Evolutionary conservation across 257 asterid genomes (phyloP).

Genomic region (Ballota nigra): DNA sequence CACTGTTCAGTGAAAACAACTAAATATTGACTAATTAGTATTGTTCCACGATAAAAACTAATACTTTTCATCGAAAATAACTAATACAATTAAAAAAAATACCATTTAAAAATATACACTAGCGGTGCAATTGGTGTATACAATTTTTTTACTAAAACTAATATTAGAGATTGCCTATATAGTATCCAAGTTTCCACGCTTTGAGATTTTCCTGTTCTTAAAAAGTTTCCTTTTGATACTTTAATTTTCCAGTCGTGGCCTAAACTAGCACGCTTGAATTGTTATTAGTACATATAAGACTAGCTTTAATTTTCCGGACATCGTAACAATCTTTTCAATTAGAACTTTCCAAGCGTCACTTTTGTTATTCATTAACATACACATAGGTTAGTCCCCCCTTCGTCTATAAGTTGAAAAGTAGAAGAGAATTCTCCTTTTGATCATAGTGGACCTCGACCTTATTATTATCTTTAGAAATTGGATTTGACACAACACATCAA

Average conservation of each 20-base stretch:
- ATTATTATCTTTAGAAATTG: constrained; percentile 8
- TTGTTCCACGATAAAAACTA: too few species aligned
- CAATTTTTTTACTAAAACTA: too few species aligned
- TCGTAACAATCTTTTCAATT: constrained; percentile 27
- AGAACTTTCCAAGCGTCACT: constrained; percentile 31
- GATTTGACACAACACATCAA: constrained; percentile 7
- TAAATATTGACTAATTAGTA: too few species aligned
- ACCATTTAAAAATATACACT: too few species aligned
- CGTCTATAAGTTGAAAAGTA: constrained; percentile 11
- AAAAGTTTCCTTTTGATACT: constrained; percentile 10
- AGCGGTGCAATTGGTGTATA: too few species aligned
- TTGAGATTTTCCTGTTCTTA: background rate
- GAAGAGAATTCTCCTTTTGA: constrained; percentile 20
- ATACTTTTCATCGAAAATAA: too few species aligned
- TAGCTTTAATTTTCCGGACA: constrained; percentile 1
- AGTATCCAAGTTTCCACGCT: too few species aligned
- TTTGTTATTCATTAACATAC: background rate
- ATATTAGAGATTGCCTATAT: too few species aligned
- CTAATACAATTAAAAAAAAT: too few species aligned
- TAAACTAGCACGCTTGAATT: constrained; percentile 32
- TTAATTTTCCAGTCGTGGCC: constrained; percentile 19
- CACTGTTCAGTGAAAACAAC: too few species aligned
- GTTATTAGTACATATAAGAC: constrained; percentile 20
- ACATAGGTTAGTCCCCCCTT: constrained; percentile 26
- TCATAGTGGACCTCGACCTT: constrained; percentile 32